A percentile compares a stretch with the other conserved stretches of the same genome.
Evolutionary conservation across 164 flowering plant species (phyloP).

Genomic region (Berberis vulgaris): DNA sequence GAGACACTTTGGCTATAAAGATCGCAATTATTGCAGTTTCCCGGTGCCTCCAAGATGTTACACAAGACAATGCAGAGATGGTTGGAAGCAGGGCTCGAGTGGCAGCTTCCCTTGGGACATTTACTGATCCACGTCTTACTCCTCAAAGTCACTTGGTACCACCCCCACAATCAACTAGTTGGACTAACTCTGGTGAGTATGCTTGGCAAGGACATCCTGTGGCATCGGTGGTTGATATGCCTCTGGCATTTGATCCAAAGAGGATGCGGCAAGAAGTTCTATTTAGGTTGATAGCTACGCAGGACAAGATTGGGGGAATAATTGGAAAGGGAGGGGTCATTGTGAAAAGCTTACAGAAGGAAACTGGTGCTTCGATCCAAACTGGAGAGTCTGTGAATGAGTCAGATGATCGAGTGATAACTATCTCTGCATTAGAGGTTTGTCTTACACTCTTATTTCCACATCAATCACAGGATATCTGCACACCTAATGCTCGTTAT

Average conservation of each 20-base stretch:
- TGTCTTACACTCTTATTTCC: constrained; percentile 6
- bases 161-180: constrained; percentile 12
- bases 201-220: constrained; percentile 21
- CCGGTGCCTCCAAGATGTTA: constrained; percentile 49
- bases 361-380: constrained; percentile 65
- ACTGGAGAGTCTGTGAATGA: constrained; percentile 46
- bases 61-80: constrained; percentile 29
- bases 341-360: constrained; percentile 53
- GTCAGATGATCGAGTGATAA: constrained; percentile 63
- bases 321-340: constrained; percentile 82
- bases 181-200: constrained; percentile 27
- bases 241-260: constrained; percentile 19
- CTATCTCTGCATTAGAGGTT: constrained; percentile 77
- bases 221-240: constrained; percentile 21
- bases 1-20: constrained; percentile 55
- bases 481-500: not conserved
- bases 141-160: constrained; percentile 20
- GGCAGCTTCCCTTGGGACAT: constrained; percentile 17
- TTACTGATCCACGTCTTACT: constrained; percentile 28
- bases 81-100: constrained; percentile 26
- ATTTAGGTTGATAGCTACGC: constrained; percentile 57
- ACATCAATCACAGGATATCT: not conserved
- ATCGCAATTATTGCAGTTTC: constrained; percentile 67
- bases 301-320: constrained; percentile 66
- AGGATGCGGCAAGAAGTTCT: constrained; percentile 37